These are phyloP conservation scores for Zygotorulaspora florentina DNA, from an alignment of 805 yeast species.

Conservation along the genomic window DNA sequence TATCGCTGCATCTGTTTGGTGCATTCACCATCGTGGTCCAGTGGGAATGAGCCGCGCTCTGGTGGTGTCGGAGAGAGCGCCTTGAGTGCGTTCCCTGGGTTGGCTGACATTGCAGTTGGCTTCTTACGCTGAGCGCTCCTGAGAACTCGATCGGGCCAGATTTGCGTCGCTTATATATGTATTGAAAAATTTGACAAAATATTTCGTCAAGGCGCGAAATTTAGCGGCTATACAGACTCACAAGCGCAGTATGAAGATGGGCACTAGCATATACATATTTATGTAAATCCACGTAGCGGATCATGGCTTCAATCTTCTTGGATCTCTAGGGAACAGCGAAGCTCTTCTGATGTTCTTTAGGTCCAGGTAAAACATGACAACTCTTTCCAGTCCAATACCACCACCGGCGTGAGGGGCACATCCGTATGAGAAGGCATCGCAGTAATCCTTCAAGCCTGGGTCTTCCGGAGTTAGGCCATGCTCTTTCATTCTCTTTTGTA, in stretches of 20 bases:
- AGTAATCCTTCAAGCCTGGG: slow-evolving; percentile 85
- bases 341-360: slow-evolving; percentile 97
- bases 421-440: slow-evolving; percentile 88
- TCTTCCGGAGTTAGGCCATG: slow-evolving; percentile 78
- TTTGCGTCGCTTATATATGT: neutral
- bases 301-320: slow-evolving; percentile 84
- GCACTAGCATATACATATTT: neutral
- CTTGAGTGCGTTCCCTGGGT: slow-evolving; percentile 44
- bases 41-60: slow-evolving; percentile 92
- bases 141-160: too few relatives aligned
- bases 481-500: slow-evolving; percentile 72
- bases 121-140: neutral
- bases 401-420: slow-evolving; percentile 99
- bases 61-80: slow-evolving; percentile 85
- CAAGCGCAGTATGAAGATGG: neutral
- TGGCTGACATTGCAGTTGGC: slow-evolving; percentile 32
- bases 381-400: slow-evolving; percentile 98
- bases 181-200: neutral
- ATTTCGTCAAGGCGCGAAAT: neutral
- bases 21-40: slow-evolving; percentile 87
- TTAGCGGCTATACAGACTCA: slow-evolving; percentile 1
- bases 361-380: slow-evolving; percentile 95
- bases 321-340: slow-evolving; percentile 99
- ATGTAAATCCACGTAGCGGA: neutral
- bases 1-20: slow-evolving; percentile 68